Conservation (phyloP, 2,329 filamentous ascomycete species). For the Hypoxylon sp. region DNA sequence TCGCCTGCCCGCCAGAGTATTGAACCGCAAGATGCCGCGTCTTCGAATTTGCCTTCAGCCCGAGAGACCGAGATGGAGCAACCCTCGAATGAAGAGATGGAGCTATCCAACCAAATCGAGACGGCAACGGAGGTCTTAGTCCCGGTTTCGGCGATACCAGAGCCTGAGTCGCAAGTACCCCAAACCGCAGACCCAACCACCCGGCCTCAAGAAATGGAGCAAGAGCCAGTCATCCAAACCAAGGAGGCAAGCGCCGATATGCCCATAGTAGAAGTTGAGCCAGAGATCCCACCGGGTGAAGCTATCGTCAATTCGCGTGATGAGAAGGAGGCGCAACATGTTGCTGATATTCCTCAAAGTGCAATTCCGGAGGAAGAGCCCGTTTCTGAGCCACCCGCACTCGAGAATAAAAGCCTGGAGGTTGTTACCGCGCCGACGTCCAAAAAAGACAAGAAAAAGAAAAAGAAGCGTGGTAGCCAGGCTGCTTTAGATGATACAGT, state of each 20-base stretch:
- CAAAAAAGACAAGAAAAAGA: slow-evolving; percentile 49
- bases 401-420: slow-evolving; percentile 24
- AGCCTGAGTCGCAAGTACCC: slow-evolving; percentile 19
- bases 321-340: slow-evolving; percentile 20
- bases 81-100: slow-evolving; percentile 10
- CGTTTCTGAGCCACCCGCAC: slow-evolving; percentile 22
- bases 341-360: slow-evolving; percentile 22
- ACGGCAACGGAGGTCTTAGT: not conserved
- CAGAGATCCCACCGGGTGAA: slow-evolving; percentile 18
- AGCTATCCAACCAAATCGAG: slow-evolving; percentile 8
- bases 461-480: slow-evolving; percentile 41
- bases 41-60: slow-evolving; percentile 11
- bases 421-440: slow-evolving; percentile 28
- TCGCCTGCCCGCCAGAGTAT: slow-evolving; percentile 15
- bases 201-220: slow-evolving; percentile 21
- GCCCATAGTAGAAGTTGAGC: slow-evolving; percentile 8
- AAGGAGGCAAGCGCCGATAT: slow-evolving; percentile 27
- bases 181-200: slow-evolving; percentile 8
- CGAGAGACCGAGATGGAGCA: slow-evolving; percentile 25
- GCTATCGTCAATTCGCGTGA: slow-evolving; percentile 16
- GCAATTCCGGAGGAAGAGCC: slow-evolving; percentile 29
- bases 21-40: slow-evolving; percentile 11
- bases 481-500: slow-evolving; percentile 27
- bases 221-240: slow-evolving; percentile 13
- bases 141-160: slow-evolving; percentile 9